These are phyloP conservation scores for Aspergillus conjunctus DNA, from an alignment of 495 filamentous ascomycete species.

Conservation along the genomic window DNA sequence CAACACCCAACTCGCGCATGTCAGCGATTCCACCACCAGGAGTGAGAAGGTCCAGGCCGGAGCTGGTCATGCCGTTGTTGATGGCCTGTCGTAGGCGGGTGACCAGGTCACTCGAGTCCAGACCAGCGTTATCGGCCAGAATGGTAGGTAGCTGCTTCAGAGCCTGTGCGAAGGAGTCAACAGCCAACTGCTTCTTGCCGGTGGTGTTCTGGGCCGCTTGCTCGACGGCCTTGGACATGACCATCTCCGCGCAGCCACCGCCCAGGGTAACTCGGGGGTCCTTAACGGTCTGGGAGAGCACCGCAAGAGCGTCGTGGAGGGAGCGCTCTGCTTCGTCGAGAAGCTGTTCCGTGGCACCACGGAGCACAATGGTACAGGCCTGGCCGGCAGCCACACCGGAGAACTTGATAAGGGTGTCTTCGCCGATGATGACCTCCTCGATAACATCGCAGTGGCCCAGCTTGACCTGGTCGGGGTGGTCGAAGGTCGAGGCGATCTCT, in stretches of 20 bases:
- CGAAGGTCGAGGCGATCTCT: constrained; percentile 96
- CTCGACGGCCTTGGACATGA: constrained; percentile 98
- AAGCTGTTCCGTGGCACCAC: constrained; percentile 93
- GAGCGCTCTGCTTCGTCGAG: constrained; percentile 96
- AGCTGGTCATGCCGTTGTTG: constrained; percentile 89
- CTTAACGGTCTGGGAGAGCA: constrained; percentile 94
- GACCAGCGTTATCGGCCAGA: constrained; percentile 93
- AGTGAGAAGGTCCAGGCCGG: constrained; percentile 84
- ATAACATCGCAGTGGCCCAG: constrained; percentile 94
- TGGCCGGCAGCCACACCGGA: constrained; percentile 92
- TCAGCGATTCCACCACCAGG: constrained; percentile 93
- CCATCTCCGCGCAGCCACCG: constrained; percentile 96
- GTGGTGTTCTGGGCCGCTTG: constrained; percentile 90
- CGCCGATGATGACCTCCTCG: constrained; percentile 96
- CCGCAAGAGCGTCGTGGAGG: constrained; percentile 93
- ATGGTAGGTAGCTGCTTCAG: constrained; percentile 94
- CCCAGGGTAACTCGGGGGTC: constrained; percentile 93
- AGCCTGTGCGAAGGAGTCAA: constrained; percentile 84
- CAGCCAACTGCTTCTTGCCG: constrained; percentile 94
- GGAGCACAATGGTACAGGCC: constrained; percentile 95
- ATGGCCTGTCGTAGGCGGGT: constrained; percentile 89
- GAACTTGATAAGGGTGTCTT: constrained; percentile 96
- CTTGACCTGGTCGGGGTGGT: constrained; percentile 96
- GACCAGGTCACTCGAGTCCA: constrained; percentile 92
- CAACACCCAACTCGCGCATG: constrained; percentile 95